Evolutionary conservation across 2,329 filamentous ascomycete genomes (phyloP), one percentile per base, ranked within the genome.

Genomic region (Hymenoscyphus fraxineus): DNA sequence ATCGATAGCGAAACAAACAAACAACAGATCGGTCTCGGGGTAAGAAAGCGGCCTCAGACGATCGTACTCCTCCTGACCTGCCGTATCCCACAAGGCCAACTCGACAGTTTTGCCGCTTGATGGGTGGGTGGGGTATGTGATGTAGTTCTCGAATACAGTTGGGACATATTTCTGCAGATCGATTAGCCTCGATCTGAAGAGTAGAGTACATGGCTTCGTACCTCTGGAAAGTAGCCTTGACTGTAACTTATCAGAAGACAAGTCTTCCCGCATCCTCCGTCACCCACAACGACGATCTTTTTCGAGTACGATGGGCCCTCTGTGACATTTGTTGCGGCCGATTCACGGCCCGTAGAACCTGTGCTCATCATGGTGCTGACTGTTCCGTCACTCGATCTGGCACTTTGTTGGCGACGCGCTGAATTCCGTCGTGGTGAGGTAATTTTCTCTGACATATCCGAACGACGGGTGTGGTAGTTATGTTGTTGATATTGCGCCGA

Each of bases 91-190:
- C 61, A 99, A 85, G 51, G 95, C 95, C 67, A 99, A 86, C 81
- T 99, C 95, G 71, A 99, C 93, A 64, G 90, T 93, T 84, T 97
- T 98, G 75, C 94, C 93, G 13, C 90, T 91, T 56, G 88, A 86
- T 69, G 88, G 87, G 80, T 99, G 95, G 66, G 88, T 90, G 64
- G 94, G 96, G 78, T 97, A 94, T 62, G 95, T 97, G 80, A 99
- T 98, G 85, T 99, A 99, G 82, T 99, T 99, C 77, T 99, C 95
- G 78, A 99, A 99, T 61, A 99, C 95, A 1, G 95, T 99, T 3
- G 95, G 95, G 51, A 99, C 95, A 74, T 99, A 99, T 98, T 97
- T 98, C 95, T 99, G 74, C 19, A 47, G 61, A 32, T 57, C 35
- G 1, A 13, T 56, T 38, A 35, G 41, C 38, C 51, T 57, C 31